Base-by-base conservation (phyloP, 2,329 filamentous ascomycete species). In the Diplodia seriata region DNA sequence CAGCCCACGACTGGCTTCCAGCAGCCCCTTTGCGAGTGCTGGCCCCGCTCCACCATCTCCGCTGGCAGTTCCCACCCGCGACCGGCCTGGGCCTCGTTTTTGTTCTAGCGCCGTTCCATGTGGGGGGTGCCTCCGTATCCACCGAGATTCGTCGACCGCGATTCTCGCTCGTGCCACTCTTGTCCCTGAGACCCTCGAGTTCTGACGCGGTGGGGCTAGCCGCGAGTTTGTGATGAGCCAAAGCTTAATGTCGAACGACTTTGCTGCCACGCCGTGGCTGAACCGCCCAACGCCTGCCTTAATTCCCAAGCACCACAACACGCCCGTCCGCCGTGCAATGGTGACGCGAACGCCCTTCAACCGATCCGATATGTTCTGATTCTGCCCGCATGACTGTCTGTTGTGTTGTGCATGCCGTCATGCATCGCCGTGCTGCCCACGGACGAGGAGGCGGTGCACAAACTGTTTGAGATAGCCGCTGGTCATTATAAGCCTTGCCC, bases 31-130 rank as follows among this genome's bases (percentile, higher is more conserved):
- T 51, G 38, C 38, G 40, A 31, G 55, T 38, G 55, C 36, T 11
- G 57, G 57, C 43, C 56, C 40, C 18, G 43, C 43, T 51, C 59
- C 59, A 63, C 59, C 33, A 49, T 63, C 47, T 63, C 59, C 59
- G 59, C 59, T 63, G 59, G 59, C 59, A 63, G 43, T 63, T 36
- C 43, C 40, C 43, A 63, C 59, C 43, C n/a, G 29, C 59, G 59
- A 51, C 59, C 29, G 59, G 59, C 59, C 59, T 63, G 43, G 59
- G 31, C 59, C 43, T 63, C 59, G 43, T 47, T 63, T 63, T 63
- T 51, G 59, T 63, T 63, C 59, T 63, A 63, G 59, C 59, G 59
- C 59, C 11, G 43, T 63, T 63, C 59, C 59, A 51, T 63, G 57
- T 40, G 56, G 56, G 18, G 57, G 33, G 20, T 18, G 57, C 43